These are phyloP conservation scores for Rhodotorula sphaerocarpa DNA, from an alignment of 768 basidiomycete species.

Conservation along the genomic window DNA sequence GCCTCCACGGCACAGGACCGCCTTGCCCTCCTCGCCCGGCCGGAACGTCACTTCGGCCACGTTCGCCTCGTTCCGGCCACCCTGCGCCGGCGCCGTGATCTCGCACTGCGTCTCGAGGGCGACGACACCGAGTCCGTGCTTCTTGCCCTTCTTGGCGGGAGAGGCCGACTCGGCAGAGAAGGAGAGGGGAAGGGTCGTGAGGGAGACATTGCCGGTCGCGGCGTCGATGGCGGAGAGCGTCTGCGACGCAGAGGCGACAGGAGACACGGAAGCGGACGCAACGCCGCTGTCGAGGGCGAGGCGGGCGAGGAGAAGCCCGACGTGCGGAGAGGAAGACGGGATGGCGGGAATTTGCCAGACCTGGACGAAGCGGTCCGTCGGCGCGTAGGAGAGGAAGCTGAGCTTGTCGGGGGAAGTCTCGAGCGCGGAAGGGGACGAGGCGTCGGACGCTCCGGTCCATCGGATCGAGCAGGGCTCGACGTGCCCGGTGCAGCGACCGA, in stretches of 20 bases:
- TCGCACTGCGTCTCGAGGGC: constrained; percentile 23
- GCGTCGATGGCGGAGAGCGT: constrained; percentile 33
- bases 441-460: constrained; percentile 14
- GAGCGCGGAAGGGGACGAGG: not conserved
- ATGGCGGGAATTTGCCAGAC: constrained; percentile 18
- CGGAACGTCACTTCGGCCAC: constrained; percentile 18
- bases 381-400: constrained; percentile 28
- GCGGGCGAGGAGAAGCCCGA: constrained; percentile 31
- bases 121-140: constrained; percentile 13
- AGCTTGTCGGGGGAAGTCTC: constrained; percentile 12
- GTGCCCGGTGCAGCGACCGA: constrained; percentile 30
- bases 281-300: constrained; percentile 33
- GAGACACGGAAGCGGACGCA: constrained; percentile 19
- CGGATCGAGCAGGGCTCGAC: constrained; percentile 25
- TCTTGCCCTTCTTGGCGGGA: constrained; percentile 20
- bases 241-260: constrained; percentile 1
- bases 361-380: constrained; percentile 34
- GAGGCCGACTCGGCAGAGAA: not conserved
- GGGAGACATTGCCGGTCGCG: constrained; percentile 21
- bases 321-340: constrained; percentile 9
- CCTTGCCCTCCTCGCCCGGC: constrained; percentile 9
- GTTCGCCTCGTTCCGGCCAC: constrained; percentile 8
- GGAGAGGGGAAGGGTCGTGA: constrained; percentile 16
- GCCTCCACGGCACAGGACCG: constrained; percentile 18
- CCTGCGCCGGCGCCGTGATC: constrained; percentile 13